A percentile compares a stretch with the other conserved stretches of the same genome.
Conservation (phyloP, 2,329 filamentous ascomycete genomes). For the Sporothrix pallida region DNA sequence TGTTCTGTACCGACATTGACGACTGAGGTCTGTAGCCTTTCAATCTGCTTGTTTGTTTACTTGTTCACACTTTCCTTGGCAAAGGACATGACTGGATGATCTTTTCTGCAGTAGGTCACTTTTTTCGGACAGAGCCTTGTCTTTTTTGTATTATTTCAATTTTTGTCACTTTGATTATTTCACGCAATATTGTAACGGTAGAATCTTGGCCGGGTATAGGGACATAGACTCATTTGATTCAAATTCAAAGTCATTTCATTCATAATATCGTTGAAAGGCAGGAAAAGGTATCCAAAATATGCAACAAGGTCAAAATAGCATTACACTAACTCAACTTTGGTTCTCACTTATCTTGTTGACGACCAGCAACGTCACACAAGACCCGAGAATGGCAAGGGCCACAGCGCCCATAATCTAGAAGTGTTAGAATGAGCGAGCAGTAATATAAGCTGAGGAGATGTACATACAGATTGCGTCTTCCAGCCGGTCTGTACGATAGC, state of each 20-base stretch:
- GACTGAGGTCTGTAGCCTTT: too few relatives aligned
- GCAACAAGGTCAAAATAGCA: neutral
- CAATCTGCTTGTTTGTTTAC: too few relatives aligned
- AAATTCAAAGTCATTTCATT: neutral
- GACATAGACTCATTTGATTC: neutral
- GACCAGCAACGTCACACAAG: conserved; percentile 67
- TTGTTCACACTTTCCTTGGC: too few relatives aligned
- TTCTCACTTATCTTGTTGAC: conserved; percentile 49
- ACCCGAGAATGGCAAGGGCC: conserved; percentile 66
- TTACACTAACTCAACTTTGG: neutral
- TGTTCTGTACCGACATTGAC: conserved; percentile 35
- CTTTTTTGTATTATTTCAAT: neutral
- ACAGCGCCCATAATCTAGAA: conserved; percentile 65
- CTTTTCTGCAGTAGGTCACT: neutral
- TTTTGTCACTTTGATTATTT: neutral
- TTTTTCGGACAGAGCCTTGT: neutral
- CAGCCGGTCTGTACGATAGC: conserved; percentile 92
- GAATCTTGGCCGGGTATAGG: conserved; percentile 6
- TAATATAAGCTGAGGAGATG: neutral
- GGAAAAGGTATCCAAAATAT: neutral
- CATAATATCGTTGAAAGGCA: neutral
- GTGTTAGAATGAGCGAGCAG: neutral
- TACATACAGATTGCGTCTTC: conserved; percentile 81
- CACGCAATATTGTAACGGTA: conserved; percentile 2
- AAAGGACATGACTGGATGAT: conserved; percentile 5